These are phyloP conservation scores for Mycena floridula DNA, from an alignment of 768 basidiomycete genomes.

Conservation along the genomic window DNA sequence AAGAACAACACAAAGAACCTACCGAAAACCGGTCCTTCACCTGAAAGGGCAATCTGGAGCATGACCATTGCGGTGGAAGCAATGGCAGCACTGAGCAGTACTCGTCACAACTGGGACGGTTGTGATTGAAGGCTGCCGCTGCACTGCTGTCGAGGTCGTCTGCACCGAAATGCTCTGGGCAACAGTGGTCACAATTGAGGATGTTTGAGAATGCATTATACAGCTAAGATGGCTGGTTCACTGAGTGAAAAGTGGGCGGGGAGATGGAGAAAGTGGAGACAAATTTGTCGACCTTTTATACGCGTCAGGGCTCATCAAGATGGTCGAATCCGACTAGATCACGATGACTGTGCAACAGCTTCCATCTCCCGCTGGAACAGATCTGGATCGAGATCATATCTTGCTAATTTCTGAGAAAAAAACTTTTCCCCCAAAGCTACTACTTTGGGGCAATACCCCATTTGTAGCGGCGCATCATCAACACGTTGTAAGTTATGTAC, in stretches of 20 bases:
- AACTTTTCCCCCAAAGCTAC: too few species aligned
- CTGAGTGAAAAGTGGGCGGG: neutral
- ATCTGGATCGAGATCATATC: neutral
- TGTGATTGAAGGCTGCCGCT: constrained; percentile 8
- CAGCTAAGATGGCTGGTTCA: neutral
- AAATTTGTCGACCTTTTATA: neutral
- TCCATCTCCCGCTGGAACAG: neutral
- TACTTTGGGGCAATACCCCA: too few species aligned
- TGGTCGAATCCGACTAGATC: too few species aligned
- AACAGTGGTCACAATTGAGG: neutral
- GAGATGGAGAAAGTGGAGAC: neutral
- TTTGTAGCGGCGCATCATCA: too few species aligned
- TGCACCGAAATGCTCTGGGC: neutral
- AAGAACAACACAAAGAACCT: too few species aligned
- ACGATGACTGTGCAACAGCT: neutral
- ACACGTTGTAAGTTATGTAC: too few species aligned
- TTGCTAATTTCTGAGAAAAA: too few species aligned
- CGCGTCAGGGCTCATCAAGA: too few species aligned
- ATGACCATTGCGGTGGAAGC: constrained; percentile 1
- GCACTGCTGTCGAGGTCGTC: constrained; percentile 6
- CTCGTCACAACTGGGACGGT: constrained; percentile 5
- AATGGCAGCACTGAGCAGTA: constrained; percentile 9
- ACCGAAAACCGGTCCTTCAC: too few species aligned
- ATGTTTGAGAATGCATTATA: neutral
- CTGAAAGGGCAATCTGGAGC: constrained; percentile 2